A percentile compares a stretch with the other conserved stretches of the same genome.
Conservation (phyloP, 345 rosid species). For the Pistacia atlantica region DNA sequence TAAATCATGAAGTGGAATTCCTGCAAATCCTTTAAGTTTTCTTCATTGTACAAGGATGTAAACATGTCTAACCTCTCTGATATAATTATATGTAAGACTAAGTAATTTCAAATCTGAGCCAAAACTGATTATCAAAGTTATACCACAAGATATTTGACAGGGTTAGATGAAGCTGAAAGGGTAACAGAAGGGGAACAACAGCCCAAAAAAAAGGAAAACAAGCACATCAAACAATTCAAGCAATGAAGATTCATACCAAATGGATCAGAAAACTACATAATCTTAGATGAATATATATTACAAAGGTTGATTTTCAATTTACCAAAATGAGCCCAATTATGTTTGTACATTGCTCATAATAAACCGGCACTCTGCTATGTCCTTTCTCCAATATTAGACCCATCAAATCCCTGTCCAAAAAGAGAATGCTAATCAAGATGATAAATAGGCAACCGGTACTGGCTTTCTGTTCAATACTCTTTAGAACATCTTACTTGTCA, state of each 20-base stretch:
- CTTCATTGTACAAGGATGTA: too few relatives aligned
- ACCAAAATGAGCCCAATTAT: conserved; percentile 94
- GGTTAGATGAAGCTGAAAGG: too few relatives aligned
- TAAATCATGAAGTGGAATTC: too few relatives aligned
- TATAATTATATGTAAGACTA: too few relatives aligned
- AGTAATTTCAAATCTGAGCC: too few relatives aligned
- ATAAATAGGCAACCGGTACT: conserved; percentile 14
- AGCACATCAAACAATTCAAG: neutral
- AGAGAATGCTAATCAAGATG: conserved; percentile 22
- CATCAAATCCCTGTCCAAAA: conserved; percentile 64
- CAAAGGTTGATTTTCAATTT: conserved; percentile 12
- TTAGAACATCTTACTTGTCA: conserved; percentile 57
- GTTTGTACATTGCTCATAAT: conserved; percentile 85
- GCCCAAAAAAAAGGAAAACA: neutral
- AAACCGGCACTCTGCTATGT: conserved; percentile 97
- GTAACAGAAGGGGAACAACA: too few relatives aligned
- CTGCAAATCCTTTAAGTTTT: too few relatives aligned
- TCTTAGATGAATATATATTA: neutral
- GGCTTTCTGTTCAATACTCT: conserved; percentile 11
- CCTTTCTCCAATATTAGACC: conserved; percentile 87
- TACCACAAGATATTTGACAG: too few relatives aligned
- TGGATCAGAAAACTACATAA: neutral
- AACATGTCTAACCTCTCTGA: too few relatives aligned
- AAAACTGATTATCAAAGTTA: too few relatives aligned
- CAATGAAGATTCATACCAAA: neutral